Conservation (phyloP, 495 filamentous ascomycete species). For the Neurospora sp. region DNA sequence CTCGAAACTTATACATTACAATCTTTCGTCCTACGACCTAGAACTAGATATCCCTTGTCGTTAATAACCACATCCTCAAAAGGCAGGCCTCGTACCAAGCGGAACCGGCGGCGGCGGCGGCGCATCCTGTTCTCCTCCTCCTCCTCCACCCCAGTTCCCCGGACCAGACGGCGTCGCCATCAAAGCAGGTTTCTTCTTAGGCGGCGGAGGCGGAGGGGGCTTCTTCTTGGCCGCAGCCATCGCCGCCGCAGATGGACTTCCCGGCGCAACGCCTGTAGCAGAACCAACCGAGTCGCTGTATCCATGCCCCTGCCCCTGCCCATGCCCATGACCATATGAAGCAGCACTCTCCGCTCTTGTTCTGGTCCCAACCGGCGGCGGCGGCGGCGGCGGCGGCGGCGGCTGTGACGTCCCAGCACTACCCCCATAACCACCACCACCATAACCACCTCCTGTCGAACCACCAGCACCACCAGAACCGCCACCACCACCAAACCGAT, state of each 20-base stretch:
- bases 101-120: slow-evolving; percentile 43
- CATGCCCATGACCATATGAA: not conserved
- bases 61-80: slow-evolving; percentile 12
- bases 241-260: slow-evolving; percentile 10
- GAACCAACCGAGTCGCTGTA: not conserved
- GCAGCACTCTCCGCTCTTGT: not conserved
- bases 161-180: too few species aligned
- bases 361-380: not conserved
- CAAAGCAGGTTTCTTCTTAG: slow-evolving; percentile 24
- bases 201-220: slow-evolving; percentile 61
- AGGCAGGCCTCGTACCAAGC: slow-evolving; percentile 30
- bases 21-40: too few species aligned
- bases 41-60: not conserved
- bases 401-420: not conserved
- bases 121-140: slow-evolving; percentile 3
- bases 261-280: not conserved
- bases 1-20: not conserved
- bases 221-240: slow-evolving; percentile 43
- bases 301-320: not conserved
- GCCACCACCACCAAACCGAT: slow-evolving; percentile 16
- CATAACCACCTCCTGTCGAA: not conserved
- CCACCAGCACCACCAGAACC: not conserved
- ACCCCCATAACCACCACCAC: not conserved
- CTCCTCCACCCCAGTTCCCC: too few species aligned
- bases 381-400: not conserved